Percentiles rank a stretch among this genome's conserved stretches.
phyloP scores from a whole-genome alignment of 1,284 basidiomycete species.

The Garcileccinum viscosum region DNA sequence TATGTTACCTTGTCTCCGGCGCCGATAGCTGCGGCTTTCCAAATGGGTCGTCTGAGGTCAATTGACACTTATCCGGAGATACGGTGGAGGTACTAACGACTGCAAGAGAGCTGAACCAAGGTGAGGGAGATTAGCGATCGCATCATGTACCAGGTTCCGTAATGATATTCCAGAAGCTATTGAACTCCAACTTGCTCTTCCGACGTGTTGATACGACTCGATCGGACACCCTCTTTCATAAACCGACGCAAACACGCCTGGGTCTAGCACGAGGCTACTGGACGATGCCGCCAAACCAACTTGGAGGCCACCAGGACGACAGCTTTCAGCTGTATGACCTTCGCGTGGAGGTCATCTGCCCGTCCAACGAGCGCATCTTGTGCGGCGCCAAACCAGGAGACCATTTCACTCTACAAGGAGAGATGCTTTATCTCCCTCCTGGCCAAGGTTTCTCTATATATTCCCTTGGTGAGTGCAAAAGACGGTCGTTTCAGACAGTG shows the following conservation, averaged over 20 bases:
- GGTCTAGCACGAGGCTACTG: not conserved
- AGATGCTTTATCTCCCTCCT: conserved; percentile 63
- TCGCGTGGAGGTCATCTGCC: conserved; percentile 62
- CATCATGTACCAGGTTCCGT: too few species aligned
- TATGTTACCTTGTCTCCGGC: too few species aligned
- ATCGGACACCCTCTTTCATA: not conserved
- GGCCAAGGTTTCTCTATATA: conserved; percentile 71
- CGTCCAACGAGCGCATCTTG: conserved; percentile 56
- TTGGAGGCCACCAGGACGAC: conserved; percentile 32
- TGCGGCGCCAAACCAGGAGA: conserved; percentile 70
- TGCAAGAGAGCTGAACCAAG: too few species aligned
- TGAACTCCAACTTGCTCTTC: too few species aligned
- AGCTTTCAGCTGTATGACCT: conserved; percentile 65
- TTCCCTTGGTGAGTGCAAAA: conserved; percentile 54
- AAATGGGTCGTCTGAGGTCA: too few species aligned
- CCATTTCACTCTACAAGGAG: conserved; percentile 64
- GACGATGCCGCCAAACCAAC: conserved; percentile 15
- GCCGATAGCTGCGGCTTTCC: too few species aligned
- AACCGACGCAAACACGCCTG: not conserved
- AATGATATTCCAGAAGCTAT: too few species aligned
- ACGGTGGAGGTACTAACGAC: too few species aligned
- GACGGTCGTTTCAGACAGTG: not conserved
- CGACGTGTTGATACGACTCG: too few species aligned
- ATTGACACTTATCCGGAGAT: too few species aligned
- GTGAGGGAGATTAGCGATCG: too few species aligned